Evolutionary conservation across 495 filamentous ascomycete species (phyloP), one percentile per base, ranked within the genome.

Genomic region (Aspergillus olivimuriae): DNA sequence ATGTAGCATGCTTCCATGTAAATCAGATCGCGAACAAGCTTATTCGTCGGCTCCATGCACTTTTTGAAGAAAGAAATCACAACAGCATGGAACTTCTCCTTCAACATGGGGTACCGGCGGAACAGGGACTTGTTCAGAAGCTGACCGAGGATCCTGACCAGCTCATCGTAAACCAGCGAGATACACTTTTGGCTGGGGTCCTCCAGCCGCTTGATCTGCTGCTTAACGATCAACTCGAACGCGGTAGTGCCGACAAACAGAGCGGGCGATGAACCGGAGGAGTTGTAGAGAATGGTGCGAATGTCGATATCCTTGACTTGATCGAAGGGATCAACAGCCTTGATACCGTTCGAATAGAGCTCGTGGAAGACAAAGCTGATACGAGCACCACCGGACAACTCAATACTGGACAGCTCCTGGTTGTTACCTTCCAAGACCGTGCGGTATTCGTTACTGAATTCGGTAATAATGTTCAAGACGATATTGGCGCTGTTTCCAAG

Each of bases 321-420:
- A 58, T 99, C 94, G 60, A 99, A 99, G 12, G 94, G 94, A 63
- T 97, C 94, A 16, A 99, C 85, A 0, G 94, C 91, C 74, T 96
- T 97, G 60, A 99, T 81, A 66, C 94, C 94, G 65, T 99, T 99
- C 33, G 89, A 81, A 66, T 97, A 99, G 11, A 99, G 70, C 62
- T 99, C 94, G 62, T 99, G 94, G 77, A 95, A 99, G 31, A 99
- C 94, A 57, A 99, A 99, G 67, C 88, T 95, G 62, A 99, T 99
- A 76, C 94, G 83, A 41, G 94, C 94, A 68, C 94, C 94, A 44
- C 94, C 94, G 1, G 91, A 96, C 45, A 99, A 70, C 62, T 99
- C 94, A 17, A 84, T 77, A 66, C 86, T 94, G 23, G 94, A 97
- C 4, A 98, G 72, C 56, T 99, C 94, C 50, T 86, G 84, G 63